Evolutionary conservation across 2,329 filamentous ascomycete species (phyloP).

Genomic region (Aspergillus brasiliensis): DNA sequence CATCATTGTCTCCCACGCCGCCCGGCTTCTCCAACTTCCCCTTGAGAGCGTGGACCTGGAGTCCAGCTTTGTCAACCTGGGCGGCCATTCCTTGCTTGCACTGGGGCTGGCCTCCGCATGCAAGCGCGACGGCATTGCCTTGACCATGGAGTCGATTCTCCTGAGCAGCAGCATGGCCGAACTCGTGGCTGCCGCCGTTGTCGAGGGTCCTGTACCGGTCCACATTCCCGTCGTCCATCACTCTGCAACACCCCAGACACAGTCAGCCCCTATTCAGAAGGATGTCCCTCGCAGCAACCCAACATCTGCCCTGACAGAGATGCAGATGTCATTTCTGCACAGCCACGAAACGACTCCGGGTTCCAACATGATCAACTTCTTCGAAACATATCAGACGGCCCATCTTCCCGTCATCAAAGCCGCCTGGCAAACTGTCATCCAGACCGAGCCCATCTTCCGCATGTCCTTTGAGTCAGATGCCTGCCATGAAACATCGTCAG

Average conservation of each 20-base stretch:
- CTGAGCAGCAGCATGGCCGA: not conserved
- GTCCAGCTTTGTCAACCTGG: not conserved
- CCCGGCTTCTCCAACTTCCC: not conserved
- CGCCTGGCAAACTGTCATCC: conserved; percentile 30
- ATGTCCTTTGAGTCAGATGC: conserved; percentile 7
- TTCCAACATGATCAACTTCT: conserved; percentile 7
- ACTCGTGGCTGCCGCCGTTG: not conserved
- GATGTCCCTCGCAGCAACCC: not conserved
- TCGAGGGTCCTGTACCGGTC: not conserved
- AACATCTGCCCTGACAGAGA: conserved; percentile 1
- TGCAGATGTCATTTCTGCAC: conserved; percentile 11
- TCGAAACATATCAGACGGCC: conserved; percentile 1
- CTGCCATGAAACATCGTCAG: not conserved
- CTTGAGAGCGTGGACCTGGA: not conserved
- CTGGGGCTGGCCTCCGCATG: conserved; percentile 1
- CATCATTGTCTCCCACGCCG: not conserved
- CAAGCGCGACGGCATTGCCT: not conserved
- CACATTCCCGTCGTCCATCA: not conserved
- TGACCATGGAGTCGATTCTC: not conserved
- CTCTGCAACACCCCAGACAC: not conserved
- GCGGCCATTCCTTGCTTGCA: not conserved
- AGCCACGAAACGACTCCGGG: conserved; percentile 6
- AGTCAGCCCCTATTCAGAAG: too few species aligned
- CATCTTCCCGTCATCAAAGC: conserved; percentile 23
- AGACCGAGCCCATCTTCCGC: conserved; percentile 30